Base-by-base conservation (phyloP, 805 yeast genomes). In the Ogataea kodamae region DNA sequence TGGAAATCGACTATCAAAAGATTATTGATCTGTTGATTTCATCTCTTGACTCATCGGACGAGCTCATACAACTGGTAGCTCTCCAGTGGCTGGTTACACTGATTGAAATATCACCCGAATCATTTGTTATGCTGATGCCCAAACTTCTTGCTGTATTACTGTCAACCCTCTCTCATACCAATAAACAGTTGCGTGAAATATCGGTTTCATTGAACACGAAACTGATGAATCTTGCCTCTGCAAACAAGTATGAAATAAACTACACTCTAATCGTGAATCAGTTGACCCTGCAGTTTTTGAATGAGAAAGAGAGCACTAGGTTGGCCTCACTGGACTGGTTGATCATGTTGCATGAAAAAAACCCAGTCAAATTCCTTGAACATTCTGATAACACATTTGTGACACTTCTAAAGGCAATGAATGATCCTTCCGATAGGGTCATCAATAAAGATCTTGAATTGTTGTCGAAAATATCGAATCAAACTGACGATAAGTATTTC, bases 291-390 rank as follows among this genome's bases (percentile, higher is more conserved):
- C 95, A 88, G 52, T 78, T 83, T 41, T 60, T 76, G 38, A 78
- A 76, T 43, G 86, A 82, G 33, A 80, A 84, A 46, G 95, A 87
- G 41, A 76, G 79, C 18, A 83, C 96, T 0, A 71, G 92, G 39
- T 70, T 87, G 20, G 86, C 94, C 0, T 80, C 92, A 15, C 63
- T 92, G 21, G 95, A 89, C 44, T 92, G 98, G 98, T 65, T 92
- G 19, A 76, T 78, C 10, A 76, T 86, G 70, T 67, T 92, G 24
- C 90, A 88, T 51, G 69, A 75, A 17, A 80, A 80, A 45, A 80
- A 81, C 13, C 81, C 83, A 3, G 60, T 65, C 23, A 70, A 74
- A 39, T 65, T 79, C 21, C 54, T 78, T 23, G 72, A 70, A 25
- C 73, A 71, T 35, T 65, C 70, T 37, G 81, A 76, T 33, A 74